Conservation (phyloP, 106 monocot genomes). For the Dendrobium catenatum region DNA sequence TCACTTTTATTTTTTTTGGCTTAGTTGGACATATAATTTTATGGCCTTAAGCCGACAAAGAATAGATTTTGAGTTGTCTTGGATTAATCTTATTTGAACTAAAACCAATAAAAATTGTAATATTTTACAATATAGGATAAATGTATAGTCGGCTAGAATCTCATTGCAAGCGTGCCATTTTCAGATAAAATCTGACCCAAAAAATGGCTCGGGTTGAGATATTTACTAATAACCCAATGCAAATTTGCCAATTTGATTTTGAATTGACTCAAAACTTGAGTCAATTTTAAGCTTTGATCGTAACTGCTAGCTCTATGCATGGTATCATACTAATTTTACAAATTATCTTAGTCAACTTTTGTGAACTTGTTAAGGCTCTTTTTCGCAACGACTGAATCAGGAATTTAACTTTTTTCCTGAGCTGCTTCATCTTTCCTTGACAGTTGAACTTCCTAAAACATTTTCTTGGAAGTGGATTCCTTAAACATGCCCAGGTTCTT, state of each 20-base stretch:
- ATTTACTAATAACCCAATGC: not conserved
- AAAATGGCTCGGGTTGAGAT: not conserved
- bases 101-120: no score
- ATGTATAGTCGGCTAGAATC: not conserved
- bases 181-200: not conserved
- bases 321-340: not conserved
- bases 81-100: no score
- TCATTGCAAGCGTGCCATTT: not conserved
- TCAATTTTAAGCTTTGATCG: not conserved
- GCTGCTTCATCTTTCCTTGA: not conserved
- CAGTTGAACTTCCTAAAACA: slow-evolving; percentile 93
- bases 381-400: not conserved
- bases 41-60: no score
- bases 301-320: not conserved
- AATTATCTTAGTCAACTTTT: not conserved
- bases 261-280: no score
- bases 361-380: not conserved
- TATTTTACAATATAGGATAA: not conserved
- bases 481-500: slow-evolving; percentile 81
- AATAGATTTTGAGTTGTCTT: no score
- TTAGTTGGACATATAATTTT: no score
- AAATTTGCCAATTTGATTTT: not conserved
- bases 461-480: slow-evolving; percentile 82
- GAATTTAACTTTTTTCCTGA: not conserved
- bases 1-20: no score